Conservation (phyloP, 148 eudicot genomes). For the Amaranthus cruentus region DNA sequence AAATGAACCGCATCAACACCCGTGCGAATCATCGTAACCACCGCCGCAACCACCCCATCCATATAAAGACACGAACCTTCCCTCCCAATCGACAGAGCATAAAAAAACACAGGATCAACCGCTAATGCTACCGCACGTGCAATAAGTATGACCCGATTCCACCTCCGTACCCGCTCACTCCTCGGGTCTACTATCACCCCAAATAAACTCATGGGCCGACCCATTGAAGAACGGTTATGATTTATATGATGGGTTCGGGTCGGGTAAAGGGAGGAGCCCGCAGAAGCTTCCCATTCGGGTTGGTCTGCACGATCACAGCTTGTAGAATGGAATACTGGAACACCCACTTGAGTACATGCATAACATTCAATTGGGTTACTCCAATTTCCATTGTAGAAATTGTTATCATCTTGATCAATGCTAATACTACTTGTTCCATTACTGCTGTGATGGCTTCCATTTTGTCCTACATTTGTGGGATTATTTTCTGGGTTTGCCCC, state of each 20-base stretch:
- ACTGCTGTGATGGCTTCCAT: not conserved
- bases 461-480: not conserved
- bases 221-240: not conserved
- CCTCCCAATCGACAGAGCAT: slow-evolving; percentile 60
- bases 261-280: slow-evolving; percentile 77
- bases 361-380: slow-evolving; percentile 55
- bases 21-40: slow-evolving; percentile 53
- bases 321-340: slow-evolving; percentile 90
- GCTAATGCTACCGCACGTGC: slow-evolving; percentile 82
- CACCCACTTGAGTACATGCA: slow-evolving; percentile 85
- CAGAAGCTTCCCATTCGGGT: slow-evolving; percentile 84
- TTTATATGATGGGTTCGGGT: slow-evolving; percentile 19
- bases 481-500: not conserved
- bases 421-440: not conserved
- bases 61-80: slow-evolving; percentile 77
- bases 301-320: slow-evolving; percentile 76
- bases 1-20: slow-evolving; percentile 66
- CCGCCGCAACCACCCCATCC: slow-evolving; percentile 61
- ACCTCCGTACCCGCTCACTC: slow-evolving; percentile 55
- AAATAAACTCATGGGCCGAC: slow-evolving; percentile 15
- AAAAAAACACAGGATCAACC: slow-evolving; percentile 86
- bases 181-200: slow-evolving; percentile 67
- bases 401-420: not conserved
- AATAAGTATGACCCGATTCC: slow-evolving; percentile 61
- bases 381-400: not conserved